Evolutionary conservation across 1,284 basidiomycete genomes (phyloP).

Genomic region (Microbotryum saponariae): DNA sequence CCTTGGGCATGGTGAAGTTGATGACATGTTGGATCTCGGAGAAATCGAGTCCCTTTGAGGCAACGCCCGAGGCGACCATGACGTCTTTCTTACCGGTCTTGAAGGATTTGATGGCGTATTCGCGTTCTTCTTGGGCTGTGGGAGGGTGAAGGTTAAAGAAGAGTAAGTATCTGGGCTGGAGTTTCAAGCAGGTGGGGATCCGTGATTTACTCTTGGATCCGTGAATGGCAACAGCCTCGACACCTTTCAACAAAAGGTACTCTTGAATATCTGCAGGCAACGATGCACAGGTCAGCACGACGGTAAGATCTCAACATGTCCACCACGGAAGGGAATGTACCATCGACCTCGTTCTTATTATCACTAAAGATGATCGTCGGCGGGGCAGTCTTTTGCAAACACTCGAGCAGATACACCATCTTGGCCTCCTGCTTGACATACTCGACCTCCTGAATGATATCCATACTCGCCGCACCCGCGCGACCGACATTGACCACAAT

Average conservation of each 20-base stretch:
- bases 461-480: constrained; percentile 93
- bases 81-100: constrained; percentile 95
- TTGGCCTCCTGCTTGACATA: constrained; percentile 99
- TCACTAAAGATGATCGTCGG: constrained; percentile 98
- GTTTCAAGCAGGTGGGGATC: not conserved
- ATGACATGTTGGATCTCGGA: constrained; percentile 97
- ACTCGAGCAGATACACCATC: constrained; percentile 97
- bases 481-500: constrained; percentile 95
- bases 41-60: constrained; percentile 96
- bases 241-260: constrained; percentile 89
- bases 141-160: not conserved
- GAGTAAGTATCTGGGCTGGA: not conserved
- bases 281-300: not conserved
- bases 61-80: constrained; percentile 97
- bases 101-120: constrained; percentile 96
- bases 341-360: constrained; percentile 99
- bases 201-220: constrained; percentile 75
- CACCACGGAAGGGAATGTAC: constrained; percentile 45
- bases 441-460: constrained; percentile 95
- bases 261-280: constrained; percentile 79
- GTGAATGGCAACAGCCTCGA: constrained; percentile 97
- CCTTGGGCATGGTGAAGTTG: constrained; percentile 98
- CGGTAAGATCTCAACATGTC: not conserved
- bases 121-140: constrained; percentile 91
- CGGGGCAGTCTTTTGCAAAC: constrained; percentile 95